These are phyloP conservation scores for Xylaria sp. DNA, from an alignment of 2,329 filamentous ascomycete genomes.

Conservation along the genomic window DNA sequence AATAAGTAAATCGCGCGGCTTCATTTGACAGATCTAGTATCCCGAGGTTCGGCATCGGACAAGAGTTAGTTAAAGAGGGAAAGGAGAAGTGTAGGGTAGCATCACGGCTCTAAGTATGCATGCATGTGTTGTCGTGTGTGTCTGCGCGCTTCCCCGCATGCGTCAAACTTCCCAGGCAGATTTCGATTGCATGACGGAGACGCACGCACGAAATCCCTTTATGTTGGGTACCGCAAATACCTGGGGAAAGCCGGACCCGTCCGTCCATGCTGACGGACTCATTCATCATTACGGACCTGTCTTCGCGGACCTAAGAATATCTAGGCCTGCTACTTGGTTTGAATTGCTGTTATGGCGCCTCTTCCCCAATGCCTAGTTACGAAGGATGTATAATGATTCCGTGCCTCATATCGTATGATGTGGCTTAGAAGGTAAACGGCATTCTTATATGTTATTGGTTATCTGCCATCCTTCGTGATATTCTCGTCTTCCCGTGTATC, in stretches of 20 bases:
- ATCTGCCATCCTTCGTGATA: background rate
- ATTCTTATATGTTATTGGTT: conserved; percentile 4
- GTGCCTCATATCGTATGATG: conserved; percentile 21
- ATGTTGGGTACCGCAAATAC: conserved; percentile 9
- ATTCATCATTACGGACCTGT: background rate
- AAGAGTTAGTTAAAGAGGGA: background rate
- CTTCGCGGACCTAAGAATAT: background rate
- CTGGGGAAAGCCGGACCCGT: conserved; percentile 1
- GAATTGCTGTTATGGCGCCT: background rate
- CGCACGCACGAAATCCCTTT: background rate
- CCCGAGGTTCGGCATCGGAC: conserved; percentile 17
- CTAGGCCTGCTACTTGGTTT: no score
- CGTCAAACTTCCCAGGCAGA: conserved; percentile 3
- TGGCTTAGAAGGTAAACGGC: conserved; percentile 6
- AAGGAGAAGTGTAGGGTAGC: conserved; percentile 8
- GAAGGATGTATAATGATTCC: background rate
- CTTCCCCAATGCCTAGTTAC: background rate
- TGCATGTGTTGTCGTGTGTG: conserved; percentile 35
- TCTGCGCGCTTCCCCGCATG: conserved; percentile 33
- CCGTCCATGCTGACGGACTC: background rate
- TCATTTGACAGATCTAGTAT: conserved; percentile 24
- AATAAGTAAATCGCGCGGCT: background rate
- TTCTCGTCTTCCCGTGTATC: background rate
- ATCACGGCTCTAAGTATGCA: conserved; percentile 18
- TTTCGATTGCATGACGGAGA: conserved; percentile 21